A percentile compares a stretch with the other conserved stretches of the same genome.
Evolutionary conservation across 257 asterid genomes (phyloP).

Genomic region (Apocynum venetum): DNA sequence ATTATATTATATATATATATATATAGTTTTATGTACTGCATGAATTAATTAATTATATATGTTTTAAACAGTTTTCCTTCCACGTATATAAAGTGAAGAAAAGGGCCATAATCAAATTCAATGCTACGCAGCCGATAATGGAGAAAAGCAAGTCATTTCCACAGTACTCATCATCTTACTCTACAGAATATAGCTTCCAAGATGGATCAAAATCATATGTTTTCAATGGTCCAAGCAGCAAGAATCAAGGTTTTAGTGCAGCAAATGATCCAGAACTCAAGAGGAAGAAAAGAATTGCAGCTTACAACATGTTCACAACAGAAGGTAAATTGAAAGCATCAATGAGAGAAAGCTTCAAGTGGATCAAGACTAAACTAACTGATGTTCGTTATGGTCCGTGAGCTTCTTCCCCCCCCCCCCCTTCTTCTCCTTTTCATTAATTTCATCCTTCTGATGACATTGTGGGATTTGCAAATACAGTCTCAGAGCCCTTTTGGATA

Average conservation of each 20-base stretch:
- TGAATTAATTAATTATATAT: neutral
- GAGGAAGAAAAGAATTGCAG: conserved; percentile 79
- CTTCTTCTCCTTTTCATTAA: no score
- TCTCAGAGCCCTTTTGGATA: neutral
- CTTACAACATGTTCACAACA: conserved; percentile 53
- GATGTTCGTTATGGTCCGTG: conserved; percentile 41
- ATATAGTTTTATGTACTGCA: neutral
- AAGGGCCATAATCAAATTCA: neutral
- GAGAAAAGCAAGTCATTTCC: conserved; percentile 66
- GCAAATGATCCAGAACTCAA: conserved; percentile 53
- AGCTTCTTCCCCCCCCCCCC: neutral
- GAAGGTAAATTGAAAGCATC: conserved; percentile 71
- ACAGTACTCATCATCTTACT: conserved; percentile 35
- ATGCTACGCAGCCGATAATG: conserved; percentile 22
- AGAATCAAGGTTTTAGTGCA: conserved; percentile 27
- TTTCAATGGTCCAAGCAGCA: conserved; percentile 53
- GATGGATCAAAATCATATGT: conserved; percentile 31
- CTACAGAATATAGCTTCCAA: conserved; percentile 28
- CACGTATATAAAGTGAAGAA: neutral
- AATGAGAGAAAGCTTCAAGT: conserved; percentile 63
- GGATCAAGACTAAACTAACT: conserved; percentile 65
- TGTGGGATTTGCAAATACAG: neutral
- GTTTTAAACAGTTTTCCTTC: neutral
- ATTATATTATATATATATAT: no score
- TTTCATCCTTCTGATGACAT: neutral